Conservation (phyloP, 257 asterid species). For the Voacanga thouarsii region DNA sequence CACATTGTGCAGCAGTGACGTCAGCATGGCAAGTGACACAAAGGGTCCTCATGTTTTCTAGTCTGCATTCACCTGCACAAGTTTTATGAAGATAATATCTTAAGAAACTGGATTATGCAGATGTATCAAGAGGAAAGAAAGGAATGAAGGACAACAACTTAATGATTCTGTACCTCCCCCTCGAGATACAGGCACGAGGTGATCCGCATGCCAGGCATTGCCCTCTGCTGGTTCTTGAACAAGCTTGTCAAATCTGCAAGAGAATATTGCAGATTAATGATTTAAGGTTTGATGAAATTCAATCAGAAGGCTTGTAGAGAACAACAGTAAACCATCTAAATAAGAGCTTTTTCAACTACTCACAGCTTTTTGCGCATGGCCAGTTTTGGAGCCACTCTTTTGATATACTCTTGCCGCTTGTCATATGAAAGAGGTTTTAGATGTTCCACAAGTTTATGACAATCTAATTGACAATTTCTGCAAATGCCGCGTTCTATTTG, state of each 20-base stretch:
- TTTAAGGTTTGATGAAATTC: not conserved
- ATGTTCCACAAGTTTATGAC: conserved; percentile 79
- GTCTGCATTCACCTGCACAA: conserved; percentile 84
- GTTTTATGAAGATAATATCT: conserved; percentile 8
- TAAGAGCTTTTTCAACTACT: conserved; percentile 25
- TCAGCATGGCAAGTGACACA: conserved; percentile 93
- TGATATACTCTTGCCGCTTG: conserved; percentile 57
- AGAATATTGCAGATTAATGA: conserved; percentile 9
- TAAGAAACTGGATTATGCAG: conserved; percentile 1
- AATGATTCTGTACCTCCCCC: conserved; percentile 73
- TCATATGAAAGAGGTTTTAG: conserved; percentile 58
- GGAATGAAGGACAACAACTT: not conserved
- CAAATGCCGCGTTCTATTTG: conserved; percentile 84
- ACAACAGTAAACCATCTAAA: not conserved
- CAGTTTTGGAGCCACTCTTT: conserved; percentile 67
- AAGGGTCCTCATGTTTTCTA: conserved; percentile 96
- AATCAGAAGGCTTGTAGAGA: not conserved
- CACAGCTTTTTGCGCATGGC: conserved; percentile 57
- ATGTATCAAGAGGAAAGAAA: not conserved
- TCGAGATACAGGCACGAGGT: conserved; percentile 75
- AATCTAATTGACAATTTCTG: conserved; percentile 64
- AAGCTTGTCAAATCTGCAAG: conserved; percentile 68
- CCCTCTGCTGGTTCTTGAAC: conserved; percentile 76
- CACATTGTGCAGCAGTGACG: conserved; percentile 73
- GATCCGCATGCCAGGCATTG: conserved; percentile 99